Percentiles rank a stretch among this genome's conserved stretches.
Evolutionary conservation across 2,329 filamentous ascomycete genomes (phyloP).

Genomic region (Alternaria sp.): DNA sequence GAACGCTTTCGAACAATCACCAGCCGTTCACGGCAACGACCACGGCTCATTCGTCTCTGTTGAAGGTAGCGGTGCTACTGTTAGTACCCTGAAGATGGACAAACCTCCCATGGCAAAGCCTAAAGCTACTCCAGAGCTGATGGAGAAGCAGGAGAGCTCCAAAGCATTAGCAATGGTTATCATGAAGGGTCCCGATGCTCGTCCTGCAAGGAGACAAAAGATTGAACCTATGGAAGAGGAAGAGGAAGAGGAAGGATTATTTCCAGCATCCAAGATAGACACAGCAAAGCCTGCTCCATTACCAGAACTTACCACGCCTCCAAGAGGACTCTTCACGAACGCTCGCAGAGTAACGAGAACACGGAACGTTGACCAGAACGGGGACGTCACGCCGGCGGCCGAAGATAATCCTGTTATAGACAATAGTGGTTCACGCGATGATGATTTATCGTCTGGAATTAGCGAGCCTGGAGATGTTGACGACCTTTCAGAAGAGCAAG

Average conservation of each 20-base stretch:
- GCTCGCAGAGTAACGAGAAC: neutral
- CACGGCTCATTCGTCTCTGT: neutral
- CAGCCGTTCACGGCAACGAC: neutral
- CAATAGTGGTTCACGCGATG: neutral
- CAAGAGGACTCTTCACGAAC: neutral
- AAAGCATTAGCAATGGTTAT: too few relatives aligned
- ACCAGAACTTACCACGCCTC: neutral
- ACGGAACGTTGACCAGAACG: neutral
- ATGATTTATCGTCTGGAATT: neutral
- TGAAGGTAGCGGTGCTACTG: neutral
- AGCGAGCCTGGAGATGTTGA: neutral
- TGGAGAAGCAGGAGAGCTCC: neutral
- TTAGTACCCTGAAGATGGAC: neutral
- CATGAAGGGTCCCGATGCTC: neutral
- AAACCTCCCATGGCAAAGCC: neutral
- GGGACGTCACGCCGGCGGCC: neutral
- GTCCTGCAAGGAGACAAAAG: neutral
- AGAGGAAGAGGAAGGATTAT: neutral
- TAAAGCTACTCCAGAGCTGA: neutral
- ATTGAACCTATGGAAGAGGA: neutral
- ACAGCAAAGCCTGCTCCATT: neutral
- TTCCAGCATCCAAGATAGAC: neutral
- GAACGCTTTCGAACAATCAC: neutral
- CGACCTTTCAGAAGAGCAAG: accelerated
- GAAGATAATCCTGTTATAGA: neutral